phyloP scores from a whole-genome alignment of 768 basidiomycete genomes.

The Candolleomyces eurysporus region DNA sequence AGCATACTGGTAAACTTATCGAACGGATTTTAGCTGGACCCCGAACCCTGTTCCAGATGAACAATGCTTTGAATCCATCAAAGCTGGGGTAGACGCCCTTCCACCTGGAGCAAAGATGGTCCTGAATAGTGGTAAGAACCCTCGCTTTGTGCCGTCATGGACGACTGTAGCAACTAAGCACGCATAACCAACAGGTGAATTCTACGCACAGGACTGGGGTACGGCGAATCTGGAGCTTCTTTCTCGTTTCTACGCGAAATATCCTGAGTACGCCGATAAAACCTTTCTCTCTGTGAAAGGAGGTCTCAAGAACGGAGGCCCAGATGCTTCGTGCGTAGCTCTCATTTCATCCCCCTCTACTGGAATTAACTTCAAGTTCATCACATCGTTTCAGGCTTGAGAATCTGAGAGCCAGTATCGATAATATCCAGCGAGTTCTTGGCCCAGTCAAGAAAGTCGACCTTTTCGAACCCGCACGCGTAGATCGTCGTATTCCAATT shows the following conservation, averaged over 20 bases:
- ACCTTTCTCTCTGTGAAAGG: constrained; percentile 10
- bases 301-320: neutral
- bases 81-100: constrained; percentile 43
- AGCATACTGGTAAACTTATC: neutral
- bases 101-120: constrained; percentile 46
- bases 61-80: constrained; percentile 61
- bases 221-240: constrained; percentile 8
- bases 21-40: constrained; percentile 30
- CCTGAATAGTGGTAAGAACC: constrained; percentile 34
- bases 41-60: constrained; percentile 50
- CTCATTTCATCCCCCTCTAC: neutral
- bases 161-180: too few relatives aligned
- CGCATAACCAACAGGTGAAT: constrained; percentile 1
- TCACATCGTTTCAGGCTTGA: neutral
- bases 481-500: constrained; percentile 40
- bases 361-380: neutral
- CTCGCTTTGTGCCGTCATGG: neutral
- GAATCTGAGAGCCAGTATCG: constrained; percentile 33
- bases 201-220: constrained; percentile 7
- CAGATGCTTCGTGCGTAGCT: neutral
- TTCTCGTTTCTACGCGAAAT: constrained; percentile 7
- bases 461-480: constrained; percentile 53
- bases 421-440: constrained; percentile 40
- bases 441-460: constrained; percentile 56
- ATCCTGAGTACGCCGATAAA: constrained; percentile 9